These are phyloP conservation scores for Boletus huronensis DNA, from an alignment of 768 basidiomycete species.

Conservation along the genomic window DNA sequence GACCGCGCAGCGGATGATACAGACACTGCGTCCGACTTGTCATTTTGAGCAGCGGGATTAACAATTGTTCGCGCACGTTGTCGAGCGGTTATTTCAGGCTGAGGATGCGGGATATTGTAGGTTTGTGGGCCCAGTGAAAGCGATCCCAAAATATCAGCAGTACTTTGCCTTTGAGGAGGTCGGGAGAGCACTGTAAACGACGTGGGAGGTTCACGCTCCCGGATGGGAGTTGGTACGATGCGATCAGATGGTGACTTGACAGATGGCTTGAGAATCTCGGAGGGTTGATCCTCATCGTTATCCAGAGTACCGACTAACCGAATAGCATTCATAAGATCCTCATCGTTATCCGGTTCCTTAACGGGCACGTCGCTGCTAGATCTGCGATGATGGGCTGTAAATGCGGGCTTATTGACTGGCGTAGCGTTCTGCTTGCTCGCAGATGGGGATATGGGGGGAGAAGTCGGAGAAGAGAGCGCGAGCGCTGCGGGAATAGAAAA, in stretches of 20 bases:
- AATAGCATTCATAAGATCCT: slow-evolving; percentile 31
- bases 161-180: slow-evolving; percentile 40
- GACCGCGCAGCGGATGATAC: slow-evolving; percentile 22
- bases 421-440: slow-evolving; percentile 5
- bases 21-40: slow-evolving; percentile 29
- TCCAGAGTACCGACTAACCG: slow-evolving; percentile 30
- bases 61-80: slow-evolving; percentile 7
- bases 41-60: slow-evolving; percentile 12
- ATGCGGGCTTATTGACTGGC: background rate
- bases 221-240: slow-evolving; percentile 55
- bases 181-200: slow-evolving; percentile 63
- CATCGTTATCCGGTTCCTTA: slow-evolving; percentile 19
- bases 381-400: slow-evolving; percentile 14
- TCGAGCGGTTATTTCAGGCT: slow-evolving; percentile 13
- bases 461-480: slow-evolving; percentile 16
- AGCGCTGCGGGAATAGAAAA: slow-evolving; percentile 30
- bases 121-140: slow-evolving; percentile 12
- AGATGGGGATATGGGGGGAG: slow-evolving; percentile 19
- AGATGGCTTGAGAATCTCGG: background rate
- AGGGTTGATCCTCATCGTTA: slow-evolving; percentile 17
- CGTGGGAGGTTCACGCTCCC: slow-evolving; percentile 50
- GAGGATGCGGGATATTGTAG: background rate
- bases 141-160: slow-evolving; percentile 10
- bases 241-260: slow-evolving; percentile 12
- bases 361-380: slow-evolving; percentile 15